Conservation (phyloP, 805 yeast species). For the Vanderwaltozyma yarrowii region DNA sequence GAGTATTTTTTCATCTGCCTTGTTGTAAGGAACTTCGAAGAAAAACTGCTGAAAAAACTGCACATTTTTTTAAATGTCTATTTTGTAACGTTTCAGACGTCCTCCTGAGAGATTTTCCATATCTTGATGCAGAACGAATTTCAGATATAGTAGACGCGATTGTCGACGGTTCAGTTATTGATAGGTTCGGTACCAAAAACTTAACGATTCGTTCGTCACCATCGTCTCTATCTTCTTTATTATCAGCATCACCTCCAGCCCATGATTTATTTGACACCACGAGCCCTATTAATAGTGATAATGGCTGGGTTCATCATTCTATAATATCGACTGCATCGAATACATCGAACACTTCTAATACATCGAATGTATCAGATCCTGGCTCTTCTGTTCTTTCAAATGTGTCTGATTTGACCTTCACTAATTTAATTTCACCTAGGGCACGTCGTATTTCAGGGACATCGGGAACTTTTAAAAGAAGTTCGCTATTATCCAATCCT, state of each 20-base stretch:
- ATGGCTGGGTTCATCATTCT: neutral
- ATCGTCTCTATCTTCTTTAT: slow-evolving; percentile 5
- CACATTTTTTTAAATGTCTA: slow-evolving; percentile 26
- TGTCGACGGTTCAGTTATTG: slow-evolving; percentile 17
- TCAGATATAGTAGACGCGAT: slow-evolving; percentile 19
- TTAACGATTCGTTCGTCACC: slow-evolving; percentile 6
- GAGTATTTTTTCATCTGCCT: slow-evolving; percentile 26
- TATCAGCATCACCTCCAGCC: neutral
- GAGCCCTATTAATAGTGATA: neutral
- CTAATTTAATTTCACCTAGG: slow-evolving; percentile 11
- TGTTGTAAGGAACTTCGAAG: slow-evolving; percentile 18
- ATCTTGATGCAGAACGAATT: slow-evolving; percentile 16
- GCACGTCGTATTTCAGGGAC: slow-evolving; percentile 7
- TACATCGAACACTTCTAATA: neutral
- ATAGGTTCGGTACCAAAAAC: slow-evolving; percentile 12
- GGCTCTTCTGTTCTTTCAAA: no score
- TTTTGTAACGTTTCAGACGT: slow-evolving; percentile 21
- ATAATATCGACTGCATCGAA: neutral
- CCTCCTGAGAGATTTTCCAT: slow-evolving; percentile 15
- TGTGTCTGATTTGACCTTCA: slow-evolving; percentile 4
- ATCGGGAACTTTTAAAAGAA: neutral
- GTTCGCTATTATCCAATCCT: neutral
- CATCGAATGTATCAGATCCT: neutral
- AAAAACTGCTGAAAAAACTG: slow-evolving; percentile 18
- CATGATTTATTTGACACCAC: no score